Conservation (phyloP, 805 yeast species). For the Maudiozyma saulgeensis region DNA sequence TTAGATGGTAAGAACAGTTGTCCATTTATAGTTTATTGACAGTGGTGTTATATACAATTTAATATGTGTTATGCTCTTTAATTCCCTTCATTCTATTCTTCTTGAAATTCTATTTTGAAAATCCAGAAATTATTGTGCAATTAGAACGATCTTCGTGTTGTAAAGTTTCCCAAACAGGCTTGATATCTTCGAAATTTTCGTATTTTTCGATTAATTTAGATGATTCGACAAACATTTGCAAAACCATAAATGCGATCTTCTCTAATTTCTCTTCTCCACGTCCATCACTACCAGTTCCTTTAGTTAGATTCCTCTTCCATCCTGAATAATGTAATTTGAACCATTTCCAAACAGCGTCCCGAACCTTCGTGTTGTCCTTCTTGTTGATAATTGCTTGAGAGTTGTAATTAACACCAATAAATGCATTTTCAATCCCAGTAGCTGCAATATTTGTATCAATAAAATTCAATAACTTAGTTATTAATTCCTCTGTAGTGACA, state of each 20-base stretch:
- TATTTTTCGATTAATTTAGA: neutral
- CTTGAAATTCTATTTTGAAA: neutral
- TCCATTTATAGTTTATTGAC: too few relatives aligned
- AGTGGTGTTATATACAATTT: too few relatives aligned
- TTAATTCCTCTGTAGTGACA: slow-evolving; percentile 31
- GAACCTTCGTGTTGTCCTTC: slow-evolving; percentile 6
- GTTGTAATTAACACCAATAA: slow-evolving; percentile 44
- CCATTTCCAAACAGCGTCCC: slow-evolving; percentile 34
- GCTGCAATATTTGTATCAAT: slow-evolving; percentile 45
- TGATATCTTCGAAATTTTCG: neutral
- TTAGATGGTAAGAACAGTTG: too few relatives aligned
- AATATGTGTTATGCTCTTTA: too few relatives aligned
- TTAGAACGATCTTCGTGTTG: neutral
- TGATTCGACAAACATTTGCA: slow-evolving; percentile 15
- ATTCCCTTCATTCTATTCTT: neutral
- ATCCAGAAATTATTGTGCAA: neutral
- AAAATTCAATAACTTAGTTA: slow-evolving; percentile 47
- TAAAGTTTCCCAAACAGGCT: slow-evolving; percentile 1
- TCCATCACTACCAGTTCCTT: slow-evolving; percentile 35
- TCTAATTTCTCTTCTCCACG: slow-evolving; percentile 30
- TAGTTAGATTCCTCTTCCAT: slow-evolving; percentile 36
- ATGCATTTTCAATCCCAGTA: slow-evolving; percentile 43
- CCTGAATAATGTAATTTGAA: slow-evolving; percentile 40
- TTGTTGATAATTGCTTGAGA: slow-evolving; percentile 8
- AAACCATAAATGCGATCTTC: slow-evolving; percentile 24